phyloP scores from a whole-genome alignment of 129 eudicot genomes.

The Escallonia herrerae region DNA sequence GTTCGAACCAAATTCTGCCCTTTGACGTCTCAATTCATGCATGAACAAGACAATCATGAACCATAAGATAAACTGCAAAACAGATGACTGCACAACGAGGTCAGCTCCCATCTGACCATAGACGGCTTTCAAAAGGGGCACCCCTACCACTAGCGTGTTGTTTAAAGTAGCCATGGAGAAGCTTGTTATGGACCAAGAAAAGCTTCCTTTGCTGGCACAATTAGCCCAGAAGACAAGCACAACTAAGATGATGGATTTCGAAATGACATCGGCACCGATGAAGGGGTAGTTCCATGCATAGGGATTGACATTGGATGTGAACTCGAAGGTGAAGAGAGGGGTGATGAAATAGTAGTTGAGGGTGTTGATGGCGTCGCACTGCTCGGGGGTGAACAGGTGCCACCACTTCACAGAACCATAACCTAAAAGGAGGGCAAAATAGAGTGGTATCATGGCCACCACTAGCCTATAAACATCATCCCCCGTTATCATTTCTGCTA shows the following conservation, averaged over 20 bases:
- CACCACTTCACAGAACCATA: conserved; percentile 61
- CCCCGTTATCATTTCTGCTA: conserved; percentile 39
- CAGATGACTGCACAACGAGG: conserved; percentile 40
- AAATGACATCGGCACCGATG: conserved; percentile 34
- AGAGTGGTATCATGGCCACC: conserved; percentile 57
- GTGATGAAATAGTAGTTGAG: conserved; percentile 45
- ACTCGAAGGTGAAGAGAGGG: conserved; percentile 57
- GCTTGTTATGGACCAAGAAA: conserved; percentile 52
- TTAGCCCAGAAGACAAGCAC: conserved; percentile 45
- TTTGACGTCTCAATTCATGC: conserved; percentile 31
- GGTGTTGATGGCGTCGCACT: conserved; percentile 54
- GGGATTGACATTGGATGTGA: conserved; percentile 42
- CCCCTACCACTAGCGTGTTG: conserved; percentile 58
- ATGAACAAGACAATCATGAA: conserved; percentile 27
- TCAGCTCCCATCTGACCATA: conserved; percentile 40
- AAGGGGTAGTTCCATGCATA: conserved; percentile 44
- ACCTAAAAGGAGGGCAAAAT: conserved; percentile 41
- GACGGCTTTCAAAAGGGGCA: conserved; percentile 55
- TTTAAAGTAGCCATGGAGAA: conserved; percentile 40
- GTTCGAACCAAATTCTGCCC: conserved; percentile 3
- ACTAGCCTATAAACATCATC: conserved; percentile 50
- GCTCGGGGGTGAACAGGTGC: conserved; percentile 54
- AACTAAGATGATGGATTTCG: conserved; percentile 29
- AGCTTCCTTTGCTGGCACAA: conserved; percentile 27
- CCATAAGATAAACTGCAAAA: conserved; percentile 49